Conservation (phyloP, 176 grass and related monocot species). For the Eragrostis nindensis region DNA sequence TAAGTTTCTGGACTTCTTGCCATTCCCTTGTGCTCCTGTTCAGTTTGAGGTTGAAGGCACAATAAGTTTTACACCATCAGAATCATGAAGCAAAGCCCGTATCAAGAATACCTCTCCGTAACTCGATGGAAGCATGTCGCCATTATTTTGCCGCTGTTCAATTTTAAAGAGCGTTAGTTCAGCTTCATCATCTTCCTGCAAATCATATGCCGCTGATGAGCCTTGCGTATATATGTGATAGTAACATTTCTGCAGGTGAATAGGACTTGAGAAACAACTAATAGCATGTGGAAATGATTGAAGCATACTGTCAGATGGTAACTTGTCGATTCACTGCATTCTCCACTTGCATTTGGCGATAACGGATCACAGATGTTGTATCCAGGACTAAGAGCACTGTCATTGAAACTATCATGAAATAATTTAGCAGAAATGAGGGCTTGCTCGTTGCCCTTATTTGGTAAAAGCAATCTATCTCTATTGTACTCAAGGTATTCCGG, state of each 20-base stretch:
- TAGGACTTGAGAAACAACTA: constrained; percentile 2
- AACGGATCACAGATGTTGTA: constrained; percentile 30
- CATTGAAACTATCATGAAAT: too few relatives aligned
- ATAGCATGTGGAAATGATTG: neutral
- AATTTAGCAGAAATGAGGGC: constrained; percentile 25
- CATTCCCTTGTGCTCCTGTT: constrained; percentile 49
- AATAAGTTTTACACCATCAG: constrained; percentile 6
- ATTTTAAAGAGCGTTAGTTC: constrained; percentile 47
- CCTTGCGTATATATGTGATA: neutral
- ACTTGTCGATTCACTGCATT: constrained; percentile 37
- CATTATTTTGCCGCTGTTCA: constrained; percentile 39
- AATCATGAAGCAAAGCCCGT: constrained; percentile 33
- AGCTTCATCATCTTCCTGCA: constrained; percentile 58
- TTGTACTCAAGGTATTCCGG: constrained; percentile 25
- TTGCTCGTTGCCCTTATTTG: constrained; percentile 30
- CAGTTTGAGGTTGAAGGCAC: constrained; percentile 26
- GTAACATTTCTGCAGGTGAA: constrained; percentile 12
- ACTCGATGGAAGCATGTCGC: constrained; percentile 32
- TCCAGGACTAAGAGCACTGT: constrained; percentile 35
- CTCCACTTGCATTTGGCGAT: constrained; percentile 22
- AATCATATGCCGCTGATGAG: constrained; percentile 33
- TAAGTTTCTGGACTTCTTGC: constrained; percentile 1
- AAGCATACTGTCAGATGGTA: constrained; percentile 45
- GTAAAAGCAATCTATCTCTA: constrained; percentile 36
- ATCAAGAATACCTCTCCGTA: constrained; percentile 52